A percentile compares a stretch with the other conserved stretches of the same genome.
Evolutionary conservation across 257 asterid species (phyloP).

Genomic region (Ophiorrhiza pumila): DNA sequence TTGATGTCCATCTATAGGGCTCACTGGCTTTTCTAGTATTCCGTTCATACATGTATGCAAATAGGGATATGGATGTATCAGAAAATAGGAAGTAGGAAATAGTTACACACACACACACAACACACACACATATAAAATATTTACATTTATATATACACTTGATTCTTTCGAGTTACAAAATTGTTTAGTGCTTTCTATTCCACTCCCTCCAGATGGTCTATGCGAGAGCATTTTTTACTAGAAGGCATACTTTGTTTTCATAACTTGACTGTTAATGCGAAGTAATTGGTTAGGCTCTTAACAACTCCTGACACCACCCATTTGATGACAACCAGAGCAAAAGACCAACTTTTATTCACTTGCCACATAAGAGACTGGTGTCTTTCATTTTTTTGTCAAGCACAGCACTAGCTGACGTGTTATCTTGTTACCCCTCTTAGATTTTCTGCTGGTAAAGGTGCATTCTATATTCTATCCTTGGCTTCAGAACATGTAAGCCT

Average conservation of each 20-base stretch:
- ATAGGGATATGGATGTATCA: neutral
- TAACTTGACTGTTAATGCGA: neutral
- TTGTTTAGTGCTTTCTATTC: neutral
- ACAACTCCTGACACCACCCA: neutral
- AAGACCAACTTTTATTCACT: neutral
- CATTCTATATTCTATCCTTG: neutral
- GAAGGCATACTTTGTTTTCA: neutral
- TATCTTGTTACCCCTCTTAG: neutral
- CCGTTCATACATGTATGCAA: neutral
- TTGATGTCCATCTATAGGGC: neutral
- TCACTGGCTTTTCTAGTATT: too few species aligned
- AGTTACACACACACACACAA: too few species aligned
- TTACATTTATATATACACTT: neutral
- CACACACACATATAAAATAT: too few species aligned
- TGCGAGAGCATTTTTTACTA: neutral
- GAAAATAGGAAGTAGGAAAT: neutral
- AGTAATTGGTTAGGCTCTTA: neutral
- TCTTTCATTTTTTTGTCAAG: neutral
- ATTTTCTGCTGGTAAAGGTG: too few species aligned
- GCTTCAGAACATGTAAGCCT: too few species aligned
- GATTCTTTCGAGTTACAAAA: neutral
- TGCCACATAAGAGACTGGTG: neutral
- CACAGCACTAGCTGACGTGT: neutral
- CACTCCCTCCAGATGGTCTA: neutral
- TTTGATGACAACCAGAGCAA: neutral